A percentile compares a stretch with the other conserved stretches of the same genome.
These are phyloP conservation scores for Fraxinus velutina DNA, from an alignment of 305 asterid genomes.

Conservation along the genomic window DNA sequence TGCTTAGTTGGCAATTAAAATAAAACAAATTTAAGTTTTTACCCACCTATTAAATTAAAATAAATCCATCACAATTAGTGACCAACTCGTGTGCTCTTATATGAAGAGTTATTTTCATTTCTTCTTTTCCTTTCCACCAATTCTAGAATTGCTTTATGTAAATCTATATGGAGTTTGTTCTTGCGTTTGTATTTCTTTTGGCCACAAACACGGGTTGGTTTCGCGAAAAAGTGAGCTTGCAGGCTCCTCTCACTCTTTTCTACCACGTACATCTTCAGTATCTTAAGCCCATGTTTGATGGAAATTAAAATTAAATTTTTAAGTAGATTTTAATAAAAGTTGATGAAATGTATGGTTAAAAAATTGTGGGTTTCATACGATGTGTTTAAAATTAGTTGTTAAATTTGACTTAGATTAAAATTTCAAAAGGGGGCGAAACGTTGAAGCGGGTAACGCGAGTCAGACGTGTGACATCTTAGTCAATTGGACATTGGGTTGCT, in stretches of 20 bases:
- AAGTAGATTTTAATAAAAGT: background rate
- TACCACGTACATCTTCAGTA: background rate
- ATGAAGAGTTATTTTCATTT: background rate
- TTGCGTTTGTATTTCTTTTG: background rate
- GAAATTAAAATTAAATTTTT: no score
- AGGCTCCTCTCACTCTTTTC: background rate
- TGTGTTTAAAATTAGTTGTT: no score
- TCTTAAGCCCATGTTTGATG: no score
- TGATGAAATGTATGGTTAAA: no score
- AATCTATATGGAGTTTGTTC: background rate
- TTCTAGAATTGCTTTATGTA: background rate
- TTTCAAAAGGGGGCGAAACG: background rate
- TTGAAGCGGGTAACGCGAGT: background rate
- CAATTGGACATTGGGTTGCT: background rate
- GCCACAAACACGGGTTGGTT: background rate
- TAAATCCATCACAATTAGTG: background rate
- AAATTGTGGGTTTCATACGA: background rate
- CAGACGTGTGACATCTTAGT: background rate
- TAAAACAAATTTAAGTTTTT: no score
- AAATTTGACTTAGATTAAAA: background rate
- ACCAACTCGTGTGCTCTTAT: background rate
- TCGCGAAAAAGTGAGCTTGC: background rate
- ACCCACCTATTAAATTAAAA: no score
- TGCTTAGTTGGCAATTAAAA: background rate
- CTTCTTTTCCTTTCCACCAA: background rate